Evolutionary conservation across 257 asterid genomes (phyloP), one percentile per base, ranked within the genome.

Genomic region (Solanum sejunctum): DNA sequence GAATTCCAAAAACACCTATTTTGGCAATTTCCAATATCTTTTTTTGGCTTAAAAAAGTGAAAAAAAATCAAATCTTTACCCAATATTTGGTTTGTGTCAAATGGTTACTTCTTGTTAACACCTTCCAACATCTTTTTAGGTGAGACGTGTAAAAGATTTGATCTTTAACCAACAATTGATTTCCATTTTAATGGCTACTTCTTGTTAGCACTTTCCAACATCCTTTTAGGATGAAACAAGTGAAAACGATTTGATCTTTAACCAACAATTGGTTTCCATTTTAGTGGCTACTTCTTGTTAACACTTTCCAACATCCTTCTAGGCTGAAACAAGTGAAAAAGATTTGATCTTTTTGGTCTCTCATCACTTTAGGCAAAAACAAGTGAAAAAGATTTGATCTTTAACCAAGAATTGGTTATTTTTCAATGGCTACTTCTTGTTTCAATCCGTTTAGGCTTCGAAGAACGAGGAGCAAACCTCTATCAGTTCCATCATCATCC

Each of bases 401-500:
- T 15, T 70, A 70, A 70, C 49, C 75, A 32, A 67, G 9, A 28
- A 15, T 32, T 67, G 47, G 75, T 8, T 66, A 55, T 16, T 5
- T 20, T 18, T n/a, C 78, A 17, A 75, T 75, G 81, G 81, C 81
- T 75, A 21, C 43, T 26, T 77, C 82, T 3, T 95, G 98, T 87
- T 95, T 97, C 91, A 91, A 92, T 47, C 96, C 98, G 3, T 94
- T 96, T 85, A 90, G 93, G 9, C 87, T 95, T 21, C 85, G 92
- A 20, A 90, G 87, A 57, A 16, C 88, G 4, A 92, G 87, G 91
- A 87, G 83, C 55, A 91, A 88, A 36, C 80, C 86, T 52, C 64
- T 84, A 67, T 78, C 93, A 39, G 81, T 86, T 11, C 93, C 96
- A 54, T 87, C 95, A 13, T 85, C 97, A 1, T 92, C 97, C n/a